A percentile compares a stretch with the other conserved stretches of the same genome.
Conservation (phyloP, 2,329 filamentous ascomycete genomes). For the Didymella glomerata region DNA sequence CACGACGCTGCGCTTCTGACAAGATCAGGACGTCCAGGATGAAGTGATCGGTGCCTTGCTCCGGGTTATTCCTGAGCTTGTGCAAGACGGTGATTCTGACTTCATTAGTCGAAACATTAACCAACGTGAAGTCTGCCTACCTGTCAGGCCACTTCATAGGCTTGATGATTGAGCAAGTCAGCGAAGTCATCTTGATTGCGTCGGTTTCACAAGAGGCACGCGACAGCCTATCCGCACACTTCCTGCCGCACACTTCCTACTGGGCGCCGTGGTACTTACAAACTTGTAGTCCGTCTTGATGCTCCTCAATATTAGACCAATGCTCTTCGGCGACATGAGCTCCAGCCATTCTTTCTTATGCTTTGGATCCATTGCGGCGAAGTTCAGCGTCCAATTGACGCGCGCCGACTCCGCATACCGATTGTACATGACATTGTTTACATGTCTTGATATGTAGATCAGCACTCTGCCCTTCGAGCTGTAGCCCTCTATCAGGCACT, state of each 20-base stretch:
- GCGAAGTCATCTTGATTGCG: conserved; percentile 5
- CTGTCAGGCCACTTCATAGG: conserved; percentile 84
- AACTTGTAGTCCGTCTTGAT: conserved; percentile 89
- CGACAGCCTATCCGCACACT: conserved; percentile 1
- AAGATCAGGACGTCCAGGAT: conserved; percentile 71
- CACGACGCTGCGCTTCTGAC: conserved; percentile 76
- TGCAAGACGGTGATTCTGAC: conserved; percentile 78
- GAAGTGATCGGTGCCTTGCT: conserved; percentile 62
- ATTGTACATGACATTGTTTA: conserved; percentile 87
- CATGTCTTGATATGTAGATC: too few relatives aligned
- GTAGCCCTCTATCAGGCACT: conserved; percentile 28
- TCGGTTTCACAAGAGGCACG: conserved; percentile 11
- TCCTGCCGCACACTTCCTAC: conserved; percentile 11
- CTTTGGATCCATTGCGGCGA: conserved; percentile 68
- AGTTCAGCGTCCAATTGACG: conserved; percentile 79
- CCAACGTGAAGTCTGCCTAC: conserved; percentile 17
- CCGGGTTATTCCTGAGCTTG: conserved; percentile 69
- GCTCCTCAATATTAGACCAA: conserved; percentile 80
- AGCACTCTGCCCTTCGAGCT: conserved; percentile 16
- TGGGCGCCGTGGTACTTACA: conserved; percentile 60
- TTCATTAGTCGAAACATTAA: conserved; percentile 7
- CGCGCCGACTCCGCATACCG: conserved; percentile 83
- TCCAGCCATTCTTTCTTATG: conserved; percentile 72
- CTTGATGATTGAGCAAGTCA: conserved; percentile 30
- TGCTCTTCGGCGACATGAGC: conserved; percentile 70